A percentile compares a stretch with the other conserved stretches of the same genome.
Evolutionary conservation across 495 filamentous ascomycete genomes (phyloP).

Genomic region (Penicillium bovifimosum): DNA sequence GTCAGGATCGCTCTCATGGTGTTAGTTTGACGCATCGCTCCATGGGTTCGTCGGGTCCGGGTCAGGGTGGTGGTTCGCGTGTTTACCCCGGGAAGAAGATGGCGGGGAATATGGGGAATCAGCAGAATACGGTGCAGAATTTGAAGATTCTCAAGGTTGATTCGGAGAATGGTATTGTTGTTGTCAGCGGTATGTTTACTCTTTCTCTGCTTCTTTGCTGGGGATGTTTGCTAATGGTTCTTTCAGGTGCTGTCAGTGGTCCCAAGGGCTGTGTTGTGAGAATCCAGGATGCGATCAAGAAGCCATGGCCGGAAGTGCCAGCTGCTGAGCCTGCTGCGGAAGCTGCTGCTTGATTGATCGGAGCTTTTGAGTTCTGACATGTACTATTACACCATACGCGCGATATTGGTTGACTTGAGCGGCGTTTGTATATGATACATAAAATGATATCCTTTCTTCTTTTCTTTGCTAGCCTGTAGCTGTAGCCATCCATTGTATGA

Average conservation of each 20-base stretch:
- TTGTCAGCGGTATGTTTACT: slow-evolving; percentile 64
- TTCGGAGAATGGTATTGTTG: slow-evolving; percentile 74
- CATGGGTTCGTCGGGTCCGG: slow-evolving; percentile 79
- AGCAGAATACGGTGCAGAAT: slow-evolving; percentile 83
- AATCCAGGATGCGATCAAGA: slow-evolving; percentile 89
- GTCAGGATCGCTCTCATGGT: slow-evolving; percentile 91
- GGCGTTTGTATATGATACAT: slow-evolving; percentile 46
- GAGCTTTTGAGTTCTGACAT: slow-evolving; percentile 18
- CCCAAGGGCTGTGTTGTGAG: slow-evolving; percentile 78
- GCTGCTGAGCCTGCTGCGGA: slow-evolving; percentile 37
- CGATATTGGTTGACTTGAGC: slow-evolving; percentile 37
- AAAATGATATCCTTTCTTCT: slow-evolving; percentile 40
- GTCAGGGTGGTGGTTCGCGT: slow-evolving; percentile 85
- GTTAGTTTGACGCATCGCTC: slow-evolving; percentile 86
- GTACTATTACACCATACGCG: slow-evolving; percentile 40
- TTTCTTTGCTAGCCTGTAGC: neutral
- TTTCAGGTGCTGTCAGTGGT: slow-evolving; percentile 66
- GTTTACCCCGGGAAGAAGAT: slow-evolving; percentile 96
- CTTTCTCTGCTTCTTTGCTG: neutral
- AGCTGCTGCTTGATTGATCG: slow-evolving; percentile 26
- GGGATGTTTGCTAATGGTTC: slow-evolving; percentile 6
- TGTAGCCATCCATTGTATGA: neutral
- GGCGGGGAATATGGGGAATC: slow-evolving; percentile 89
- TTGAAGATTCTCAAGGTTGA: slow-evolving; percentile 84
- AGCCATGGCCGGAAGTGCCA: slow-evolving; percentile 64